A percentile compares a stretch with the other conserved stretches of the same genome.
These are phyloP conservation scores for Pseudogymnoascus sp. DNA, from an alignment of 2,329 filamentous ascomycete species.

Conservation along the genomic window DNA sequence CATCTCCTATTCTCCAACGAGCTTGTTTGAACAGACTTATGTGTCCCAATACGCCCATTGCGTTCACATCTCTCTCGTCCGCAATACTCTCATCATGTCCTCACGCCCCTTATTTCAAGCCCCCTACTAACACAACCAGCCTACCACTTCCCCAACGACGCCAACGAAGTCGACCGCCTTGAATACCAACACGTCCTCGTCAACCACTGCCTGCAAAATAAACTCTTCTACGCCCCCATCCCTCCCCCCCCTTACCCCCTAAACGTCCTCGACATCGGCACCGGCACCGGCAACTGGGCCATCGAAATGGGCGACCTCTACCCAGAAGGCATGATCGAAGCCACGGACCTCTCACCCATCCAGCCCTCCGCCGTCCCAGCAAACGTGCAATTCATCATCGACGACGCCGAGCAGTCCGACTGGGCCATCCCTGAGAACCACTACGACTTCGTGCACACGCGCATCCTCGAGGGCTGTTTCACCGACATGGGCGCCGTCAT, in stretches of 20 bases:
- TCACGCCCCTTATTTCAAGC: background rate
- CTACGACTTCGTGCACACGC: constrained; percentile 53
- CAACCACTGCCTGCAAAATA: constrained; percentile 32
- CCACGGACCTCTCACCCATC: constrained; percentile 59
- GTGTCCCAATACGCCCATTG: background rate
- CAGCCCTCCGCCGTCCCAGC: constrained; percentile 57
- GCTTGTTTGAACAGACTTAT: background rate
- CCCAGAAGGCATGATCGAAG: constrained; percentile 48
- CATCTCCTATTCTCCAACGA: background rate
- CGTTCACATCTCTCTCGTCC: too few relatives aligned
- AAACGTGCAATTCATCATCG: constrained; percentile 63
- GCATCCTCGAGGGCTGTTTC: constrained; percentile 46
- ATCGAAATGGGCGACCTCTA: constrained; percentile 58
- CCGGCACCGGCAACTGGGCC: constrained; percentile 52
- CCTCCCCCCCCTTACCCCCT: constrained; percentile 26
- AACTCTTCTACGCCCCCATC: constrained; percentile 36
- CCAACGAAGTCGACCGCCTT: constrained; percentile 41
- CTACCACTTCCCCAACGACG: constrained; percentile 38
- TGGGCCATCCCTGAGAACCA: constrained; percentile 40
- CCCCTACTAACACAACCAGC: constrained; percentile 13
- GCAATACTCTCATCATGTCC: background rate
- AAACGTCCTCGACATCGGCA: constrained; percentile 40
- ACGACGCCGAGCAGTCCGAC: constrained; percentile 30
- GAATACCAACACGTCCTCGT: constrained; percentile 42
- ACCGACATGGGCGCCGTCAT: constrained; percentile 40